A percentile compares a stretch with the other conserved stretches of the same genome.
These are phyloP conservation scores for Pholiota conissans DNA, from an alignment of 768 basidiomycete species.

Conservation along the genomic window DNA sequence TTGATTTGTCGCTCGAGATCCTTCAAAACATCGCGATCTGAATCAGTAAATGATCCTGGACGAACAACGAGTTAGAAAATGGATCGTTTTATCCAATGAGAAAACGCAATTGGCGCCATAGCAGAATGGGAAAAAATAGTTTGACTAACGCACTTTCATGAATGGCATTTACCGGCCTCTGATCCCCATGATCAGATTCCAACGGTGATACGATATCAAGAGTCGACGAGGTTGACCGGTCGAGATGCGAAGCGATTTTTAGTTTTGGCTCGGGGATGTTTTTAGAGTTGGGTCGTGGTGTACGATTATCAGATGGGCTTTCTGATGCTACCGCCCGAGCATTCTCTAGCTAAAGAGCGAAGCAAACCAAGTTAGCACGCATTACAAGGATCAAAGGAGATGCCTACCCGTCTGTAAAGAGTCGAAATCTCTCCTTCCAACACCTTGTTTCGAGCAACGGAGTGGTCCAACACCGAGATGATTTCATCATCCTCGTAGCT, in stretches of 20 bases:
- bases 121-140: background rate
- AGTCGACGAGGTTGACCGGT: background rate
- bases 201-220: background rate
- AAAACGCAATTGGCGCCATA: background rate
- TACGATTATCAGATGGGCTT: background rate
- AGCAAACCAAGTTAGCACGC: background rate
- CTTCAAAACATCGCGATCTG: background rate
- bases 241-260: background rate
- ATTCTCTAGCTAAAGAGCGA: conserved; percentile 18
- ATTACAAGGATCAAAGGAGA: background rate
- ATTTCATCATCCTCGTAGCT: conserved; percentile 33
- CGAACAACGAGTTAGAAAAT: background rate
- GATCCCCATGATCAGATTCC: background rate
- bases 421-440: conserved; percentile 45
- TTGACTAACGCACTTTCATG: background rate
- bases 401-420: conserved; percentile 34
- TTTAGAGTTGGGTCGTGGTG: background rate
- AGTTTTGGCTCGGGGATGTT: background rate
- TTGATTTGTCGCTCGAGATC: conserved; percentile 36
- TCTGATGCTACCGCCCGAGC: conserved; percentile 18
- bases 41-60: background rate
- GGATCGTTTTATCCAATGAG: background rate
- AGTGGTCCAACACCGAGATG: conserved; percentile 37
- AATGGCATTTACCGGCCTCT: background rate
- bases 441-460: conserved; percentile 38